Evolutionary conservation across 192 early-diverging fungal genomes (phyloP), one percentile per base, ranked within the genome.

Genomic region (Allomyces arbusculus): DNA sequence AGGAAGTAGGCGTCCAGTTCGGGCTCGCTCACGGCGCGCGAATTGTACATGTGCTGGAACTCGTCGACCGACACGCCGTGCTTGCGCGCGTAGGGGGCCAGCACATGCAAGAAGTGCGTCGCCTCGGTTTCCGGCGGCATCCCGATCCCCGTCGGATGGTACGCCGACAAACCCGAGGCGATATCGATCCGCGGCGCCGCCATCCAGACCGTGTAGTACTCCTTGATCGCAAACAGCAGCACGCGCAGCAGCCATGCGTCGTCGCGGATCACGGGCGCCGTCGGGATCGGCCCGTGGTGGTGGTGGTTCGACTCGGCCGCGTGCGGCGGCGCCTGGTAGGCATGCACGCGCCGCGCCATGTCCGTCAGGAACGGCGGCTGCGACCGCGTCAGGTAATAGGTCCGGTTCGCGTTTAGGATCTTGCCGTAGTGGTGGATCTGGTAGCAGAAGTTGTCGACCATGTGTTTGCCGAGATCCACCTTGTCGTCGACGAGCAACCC

Each of bases 341-440:
- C 78, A 63, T 79, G 87, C n/a, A 91, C 87, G 67, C 87, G 81
- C 64, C 89, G 78, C 6, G 86, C 79, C 96, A 99, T 97, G 72
- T 97, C 94, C 0, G 93, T 95, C 61, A 99, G 75, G 75, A 99
- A 96, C 9, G 96, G 96, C 19, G 96, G 96, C 76, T 99, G 96
- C 10, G 94, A 95, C 24, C 96, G 86, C 0, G 88, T 89, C 24
- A 99, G 75, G 73, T 97, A 99, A 79, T 99, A 99, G 40, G 85
- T 87, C 25, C 96, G 87, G 75, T 97, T 97, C 71, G 94, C 96
- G 74, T 99, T 99, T 61, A 97, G 82, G 71, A 99, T 96, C 77
- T 96, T 97, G 67, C 92, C 92, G 69, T 99, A 99, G 76, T 95
- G 92, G 65, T 87, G 86, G 70, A 99, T 97, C 74, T 95, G 84